phyloP scores from a whole-genome alignment of 2,329 filamentous ascomycete species.

The Westerdykella aurantiaca region DNA sequence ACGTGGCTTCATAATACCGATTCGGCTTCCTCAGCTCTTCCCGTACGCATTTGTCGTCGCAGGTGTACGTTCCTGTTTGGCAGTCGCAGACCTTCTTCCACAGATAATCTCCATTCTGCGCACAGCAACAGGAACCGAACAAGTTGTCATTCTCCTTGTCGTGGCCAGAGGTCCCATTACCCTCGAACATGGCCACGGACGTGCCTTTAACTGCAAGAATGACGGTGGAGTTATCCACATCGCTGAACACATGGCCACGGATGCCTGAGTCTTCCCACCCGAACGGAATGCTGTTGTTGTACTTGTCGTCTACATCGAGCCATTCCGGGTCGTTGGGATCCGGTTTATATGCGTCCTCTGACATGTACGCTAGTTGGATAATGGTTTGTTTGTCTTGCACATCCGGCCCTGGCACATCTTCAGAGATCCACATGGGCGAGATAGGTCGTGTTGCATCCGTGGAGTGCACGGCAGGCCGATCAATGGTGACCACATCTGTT shows the following conservation, averaged over 20 bases:
- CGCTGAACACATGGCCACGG: conserved; percentile 32
- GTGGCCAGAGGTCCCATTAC: conserved; percentile 31
- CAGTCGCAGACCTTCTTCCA: conserved; percentile 34
- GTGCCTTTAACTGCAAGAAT: conserved; percentile 33
- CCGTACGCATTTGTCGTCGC: conserved; percentile 31
- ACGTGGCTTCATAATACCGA: conserved; percentile 27
- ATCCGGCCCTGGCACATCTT: conserved; percentile 27
- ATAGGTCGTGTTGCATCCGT: conserved; percentile 22
- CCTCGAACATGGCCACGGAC: conserved; percentile 32
- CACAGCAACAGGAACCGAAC: conserved; percentile 34
- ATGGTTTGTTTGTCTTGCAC: conserved; percentile 30
- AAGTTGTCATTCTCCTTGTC: conserved; percentile 37
- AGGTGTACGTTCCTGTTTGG: conserved; percentile 30
- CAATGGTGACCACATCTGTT: conserved; percentile 24
- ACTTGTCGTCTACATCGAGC: conserved; percentile 29
- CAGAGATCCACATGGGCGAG: conserved; percentile 25
- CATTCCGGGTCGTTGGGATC: conserved; percentile 30
- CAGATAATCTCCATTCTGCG: conserved; percentile 31
- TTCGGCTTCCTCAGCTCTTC: conserved; percentile 28
- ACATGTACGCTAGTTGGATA: conserved; percentile 33
- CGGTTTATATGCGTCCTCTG: conserved; percentile 33
- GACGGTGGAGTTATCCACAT: conserved; percentile 29
- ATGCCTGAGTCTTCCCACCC: conserved; percentile 36
- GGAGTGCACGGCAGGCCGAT: conserved; percentile 16
- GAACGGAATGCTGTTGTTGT: conserved; percentile 28